Evolutionary conservation across 352 stramenopile species (phyloP), one percentile per base, ranked within the genome.

Genomic region (Phytophthora ohioensis): DNA sequence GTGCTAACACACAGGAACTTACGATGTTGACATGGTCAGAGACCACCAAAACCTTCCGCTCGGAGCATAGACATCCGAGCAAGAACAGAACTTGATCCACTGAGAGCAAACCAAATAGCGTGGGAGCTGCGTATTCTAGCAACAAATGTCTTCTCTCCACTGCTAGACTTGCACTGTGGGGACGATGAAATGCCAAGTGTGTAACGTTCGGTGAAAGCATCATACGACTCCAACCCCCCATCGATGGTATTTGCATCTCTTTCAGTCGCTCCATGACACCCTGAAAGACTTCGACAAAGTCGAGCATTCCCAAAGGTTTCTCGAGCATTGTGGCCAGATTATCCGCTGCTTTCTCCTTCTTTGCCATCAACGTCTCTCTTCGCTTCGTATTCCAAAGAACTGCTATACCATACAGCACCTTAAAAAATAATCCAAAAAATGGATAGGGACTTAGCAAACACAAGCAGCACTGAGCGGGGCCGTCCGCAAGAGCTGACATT

Each of bases 351-450:
- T 32, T 71, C 9, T 71, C 61, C 11, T 71, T 61, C 3, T 38
- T 72, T n/a, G 69, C 74, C 42, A 5, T n/a, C 41, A 57, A n/a
- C 5, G 46, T 47, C 43, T 86, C 75, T 42, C 70, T 81, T 31
- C 77, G 76, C 49, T 84, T 88, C 36, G 61, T 73, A 58, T 91
- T 83, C 82, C 88, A 95, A 21, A 93, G 80, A 36, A 80, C 82
- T 5, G 86, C 81, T 9, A 93, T 90, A 0, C 88, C 86, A 36
- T 88, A 92, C 7, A 95, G 64, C 34, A 93, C 80, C 36, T 93
- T 93, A 78, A 93, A 93, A 63, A 94, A 95, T 15, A 95, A 58
- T n/a, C 81, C 84, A 74, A 95, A 95, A 64, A 93, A 95, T 30
- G 88, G 88, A 53, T 91, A 93, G 0, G 84, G 74, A 17, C 80